phyloP scores from a whole-genome alignment of 148 eudicot genomes.

The Salicornia ramosissima region DNA sequence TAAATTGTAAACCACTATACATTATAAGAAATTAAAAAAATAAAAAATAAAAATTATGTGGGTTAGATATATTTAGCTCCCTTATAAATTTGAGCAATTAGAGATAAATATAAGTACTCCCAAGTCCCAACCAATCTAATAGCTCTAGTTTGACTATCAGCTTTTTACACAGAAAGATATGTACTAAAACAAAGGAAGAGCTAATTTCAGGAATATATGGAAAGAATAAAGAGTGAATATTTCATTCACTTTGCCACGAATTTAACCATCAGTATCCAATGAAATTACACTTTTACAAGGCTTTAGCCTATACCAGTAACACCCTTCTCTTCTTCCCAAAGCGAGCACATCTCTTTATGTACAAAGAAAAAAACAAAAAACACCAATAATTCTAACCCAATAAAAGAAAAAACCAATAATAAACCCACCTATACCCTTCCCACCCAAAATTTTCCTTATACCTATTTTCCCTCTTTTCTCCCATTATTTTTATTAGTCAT shows the following conservation, averaged over 20 bases:
- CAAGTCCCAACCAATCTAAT: too few relatives aligned
- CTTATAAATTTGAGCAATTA: too few relatives aligned
- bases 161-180: too few relatives aligned
- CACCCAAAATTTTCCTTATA: slow-evolving; percentile 22
- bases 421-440: slow-evolving; percentile 28
- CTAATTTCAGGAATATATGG: not conserved
- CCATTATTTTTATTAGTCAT: slow-evolving; percentile 22
- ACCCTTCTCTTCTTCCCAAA: slow-evolving; percentile 17
- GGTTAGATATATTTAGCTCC: too few relatives aligned
- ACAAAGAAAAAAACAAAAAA: too few relatives aligned
- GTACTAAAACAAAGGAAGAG: not conserved
- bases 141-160: too few relatives aligned
- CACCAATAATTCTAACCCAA: slow-evolving; percentile 2
- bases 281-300: slow-evolving; percentile 21
- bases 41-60: too few relatives aligned
- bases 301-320: slow-evolving; percentile 13
- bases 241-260: slow-evolving; percentile 27
- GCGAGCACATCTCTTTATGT: slow-evolving; percentile 22
- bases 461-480: too few relatives aligned
- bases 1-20: too few relatives aligned
- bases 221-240: slow-evolving; percentile 33
- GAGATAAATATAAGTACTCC: too few relatives aligned
- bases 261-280: slow-evolving; percentile 11
- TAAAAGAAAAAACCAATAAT: not conserved
- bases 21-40: too few relatives aligned